Percentiles rank a stretch among this genome's conserved stretches.
phyloP scores from a whole-genome alignment of 1,284 basidiomycete genomes.

The Pholiota adiposa region DNA sequence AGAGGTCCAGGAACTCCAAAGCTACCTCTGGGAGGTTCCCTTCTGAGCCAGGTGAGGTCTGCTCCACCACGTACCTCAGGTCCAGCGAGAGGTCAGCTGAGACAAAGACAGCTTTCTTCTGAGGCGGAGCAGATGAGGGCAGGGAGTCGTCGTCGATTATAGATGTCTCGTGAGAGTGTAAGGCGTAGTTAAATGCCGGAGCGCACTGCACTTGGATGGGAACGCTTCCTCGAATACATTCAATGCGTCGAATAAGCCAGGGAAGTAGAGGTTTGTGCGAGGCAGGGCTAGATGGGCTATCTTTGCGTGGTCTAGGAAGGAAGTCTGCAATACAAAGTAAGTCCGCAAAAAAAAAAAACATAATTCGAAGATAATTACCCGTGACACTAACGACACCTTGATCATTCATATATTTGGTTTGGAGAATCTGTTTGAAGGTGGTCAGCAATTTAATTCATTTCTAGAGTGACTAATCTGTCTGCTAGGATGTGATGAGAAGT shows the following conservation, averaged over 20 bases:
- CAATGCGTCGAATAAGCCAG: conserved; percentile 89
- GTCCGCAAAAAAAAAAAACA: background rate
- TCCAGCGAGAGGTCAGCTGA: conserved; percentile 71
- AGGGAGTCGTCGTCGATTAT: conserved; percentile 51
- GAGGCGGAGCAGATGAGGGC: conserved; percentile 30
- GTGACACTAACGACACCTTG: conserved; percentile 81
- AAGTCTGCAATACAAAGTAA: conserved; percentile 55
- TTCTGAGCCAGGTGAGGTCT: conserved; percentile 44
- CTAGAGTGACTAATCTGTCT: too few relatives aligned
- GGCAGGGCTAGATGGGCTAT: conserved; percentile 27
- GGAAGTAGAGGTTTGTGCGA: conserved; percentile 70
- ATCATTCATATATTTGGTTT: conserved; percentile 88
- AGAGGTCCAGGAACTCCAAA: conserved; percentile 66
- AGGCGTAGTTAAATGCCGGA: conserved; percentile 93
- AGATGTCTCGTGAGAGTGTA: conserved; percentile 68
- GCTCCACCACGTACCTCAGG: conserved; percentile 73
- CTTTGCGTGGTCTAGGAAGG: conserved; percentile 66
- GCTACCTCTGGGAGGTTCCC: conserved; percentile 49
- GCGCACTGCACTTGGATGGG: conserved; percentile 85
- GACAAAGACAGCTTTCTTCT: conserved; percentile 73
- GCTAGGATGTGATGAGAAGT: too few relatives aligned
- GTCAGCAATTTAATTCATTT: too few relatives aligned
- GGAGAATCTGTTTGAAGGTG: conserved; percentile 54
- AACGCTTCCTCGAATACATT: conserved; percentile 76
- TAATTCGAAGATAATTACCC: conserved; percentile 40